Evolutionary conservation across 306 rosid genomes (phyloP), one percentile per base, ranked within the genome.

Genomic region (Acacia confusa): DNA sequence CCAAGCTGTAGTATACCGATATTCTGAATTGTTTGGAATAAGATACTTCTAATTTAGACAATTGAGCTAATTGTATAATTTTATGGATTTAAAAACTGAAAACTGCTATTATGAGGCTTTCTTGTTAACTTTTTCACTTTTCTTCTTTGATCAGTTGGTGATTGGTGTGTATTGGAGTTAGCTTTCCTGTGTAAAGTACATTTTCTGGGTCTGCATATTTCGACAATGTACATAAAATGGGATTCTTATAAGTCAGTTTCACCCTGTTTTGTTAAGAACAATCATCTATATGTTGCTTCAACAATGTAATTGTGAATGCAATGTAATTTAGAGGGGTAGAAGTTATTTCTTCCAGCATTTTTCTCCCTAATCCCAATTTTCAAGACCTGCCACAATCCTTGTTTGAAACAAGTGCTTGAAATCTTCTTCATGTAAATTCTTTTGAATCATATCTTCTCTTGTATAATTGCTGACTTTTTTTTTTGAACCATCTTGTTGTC

Each of bases 141-240:
- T 30, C 14, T 44, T 44, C 73, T 77, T 60, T 19, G 36, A 22
- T 7, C 17, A 44, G 63, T 78, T 68, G 60, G 44, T 68, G 53
- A 66, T 57, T 83, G 22, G 45, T 78, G 57, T 65, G 79, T 71
- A 52, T 15, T 80, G 52, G 48, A 47, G 79, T 77, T 44, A 72
- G n/a, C 14, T 80, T 84, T 28, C 41, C 40, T 28, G 47, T 14
- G 61, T 44, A 30, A 17, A 3, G 4, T 82, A 16, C 52, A 61
- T 57, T 70, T 36, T 19, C 61, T 43, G 24, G 78, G 69, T 4
- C 19, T 22, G 55, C 22, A 34, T 28, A 57, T 34, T 77, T 14
- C 17, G 17, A 4, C 38, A 38, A 15, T 50, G 27, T 72, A 53
- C 19, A 69, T 82, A 61, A 14, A 85, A 75, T 44, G 24, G 38